These are phyloP conservation scores for Ophiocordyceps polyrhachis-furcata DNA, from an alignment of 2,329 filamentous ascomycete genomes.

Conservation along the genomic window DNA sequence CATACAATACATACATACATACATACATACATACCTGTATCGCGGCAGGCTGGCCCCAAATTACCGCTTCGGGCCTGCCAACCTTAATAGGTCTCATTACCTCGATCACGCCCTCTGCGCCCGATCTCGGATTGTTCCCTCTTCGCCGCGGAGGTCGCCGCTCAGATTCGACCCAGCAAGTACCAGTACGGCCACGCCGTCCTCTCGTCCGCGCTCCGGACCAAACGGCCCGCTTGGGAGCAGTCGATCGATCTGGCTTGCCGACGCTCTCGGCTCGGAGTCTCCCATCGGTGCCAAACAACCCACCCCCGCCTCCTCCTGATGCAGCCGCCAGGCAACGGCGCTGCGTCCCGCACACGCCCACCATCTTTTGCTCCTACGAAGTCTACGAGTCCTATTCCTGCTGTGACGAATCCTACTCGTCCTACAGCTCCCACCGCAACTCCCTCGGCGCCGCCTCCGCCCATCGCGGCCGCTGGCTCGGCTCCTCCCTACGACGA, in stretches of 20 bases:
- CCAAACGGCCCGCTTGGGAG: background rate
- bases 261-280: background rate
- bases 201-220: background rate
- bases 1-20: background rate
- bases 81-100: conserved; percentile 3
- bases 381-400: background rate
- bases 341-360: conserved; percentile 3
- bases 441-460: conserved; percentile 1
- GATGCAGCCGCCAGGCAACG: conserved; percentile 11
- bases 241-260: background rate
- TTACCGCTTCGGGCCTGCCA: background rate
- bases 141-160: background rate
- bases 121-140: background rate
- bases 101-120: conserved; percentile 10
- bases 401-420: background rate
- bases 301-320: conserved; percentile 5
- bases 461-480: background rate
- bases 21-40: background rate
- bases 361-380: conserved; percentile 3
- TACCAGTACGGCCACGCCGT: background rate
- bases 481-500: background rate
- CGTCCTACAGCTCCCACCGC: background rate
- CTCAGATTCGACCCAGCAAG: background rate
- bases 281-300: background rate
- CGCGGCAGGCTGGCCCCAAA: background rate